Percentiles rank a stretch among this genome's conserved stretches.
These are phyloP conservation scores for Pyrenophora tritici-repentis DNA, from an alignment of 2,329 filamentous ascomycete genomes.

Conservation along the genomic window DNA sequence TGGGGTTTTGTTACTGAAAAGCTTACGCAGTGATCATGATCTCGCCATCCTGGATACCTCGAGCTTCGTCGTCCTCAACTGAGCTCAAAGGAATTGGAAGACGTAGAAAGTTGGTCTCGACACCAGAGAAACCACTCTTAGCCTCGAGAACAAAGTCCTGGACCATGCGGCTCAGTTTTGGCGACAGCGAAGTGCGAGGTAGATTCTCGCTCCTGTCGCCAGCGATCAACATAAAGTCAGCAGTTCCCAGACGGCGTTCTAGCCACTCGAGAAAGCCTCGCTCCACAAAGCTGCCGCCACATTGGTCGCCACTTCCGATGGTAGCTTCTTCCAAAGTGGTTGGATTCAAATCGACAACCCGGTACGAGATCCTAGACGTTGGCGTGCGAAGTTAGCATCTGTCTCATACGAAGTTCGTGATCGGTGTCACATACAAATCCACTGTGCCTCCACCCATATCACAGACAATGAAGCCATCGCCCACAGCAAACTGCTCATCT, in stretches of 20 bases:
- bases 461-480: conserved; percentile 34
- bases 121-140: conserved; percentile 31
- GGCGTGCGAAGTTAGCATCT: too few species aligned
- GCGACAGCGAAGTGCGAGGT: conserved; percentile 16
- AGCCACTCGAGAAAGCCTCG: conserved; percentile 29
- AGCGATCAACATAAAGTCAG: conserved; percentile 26
- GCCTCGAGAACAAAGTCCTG: conserved; percentile 27
- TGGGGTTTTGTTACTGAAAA: too few species aligned
- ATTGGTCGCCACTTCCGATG: conserved; percentile 30
- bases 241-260: conserved; percentile 24
- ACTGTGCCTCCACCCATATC: conserved; percentile 41
- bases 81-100: conserved; percentile 24
- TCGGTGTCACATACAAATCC: too few species aligned
- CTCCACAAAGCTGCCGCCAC: conserved; percentile 37
- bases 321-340: conserved; percentile 29
- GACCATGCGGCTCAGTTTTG: conserved; percentile 20
- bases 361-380: conserved; percentile 39
- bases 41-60: conserved; percentile 33
- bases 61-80: conserved; percentile 18
- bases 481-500: conserved; percentile 14
- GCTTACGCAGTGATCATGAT: too few species aligned
- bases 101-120: conserved; percentile 19
- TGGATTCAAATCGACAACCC: conserved; percentile 11
- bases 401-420: too few species aligned
- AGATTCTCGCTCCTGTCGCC: conserved; percentile 17